Percentiles rank a stretch among this genome's conserved stretches.
phyloP scores from a whole-genome alignment of 2,329 filamentous ascomycete species.

The Xylariaceae sp. region DNA sequence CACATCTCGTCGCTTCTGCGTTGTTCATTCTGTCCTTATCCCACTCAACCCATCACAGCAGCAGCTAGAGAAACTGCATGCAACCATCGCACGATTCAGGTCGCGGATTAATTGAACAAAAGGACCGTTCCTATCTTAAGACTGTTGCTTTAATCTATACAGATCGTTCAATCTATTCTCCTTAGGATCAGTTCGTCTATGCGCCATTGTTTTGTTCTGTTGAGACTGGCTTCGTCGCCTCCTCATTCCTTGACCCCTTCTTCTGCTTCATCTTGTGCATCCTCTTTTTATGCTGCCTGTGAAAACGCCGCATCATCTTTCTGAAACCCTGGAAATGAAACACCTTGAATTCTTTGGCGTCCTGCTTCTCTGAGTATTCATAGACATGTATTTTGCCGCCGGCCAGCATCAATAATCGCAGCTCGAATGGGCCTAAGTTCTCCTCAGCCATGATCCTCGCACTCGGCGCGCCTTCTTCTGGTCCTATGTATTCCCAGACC shows the following conservation, averaged over 20 bases:
- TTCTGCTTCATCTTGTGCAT: constrained; percentile 1
- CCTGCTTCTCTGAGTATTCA: constrained; percentile 36
- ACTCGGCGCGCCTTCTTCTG: constrained; percentile 37
- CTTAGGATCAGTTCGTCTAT: neutral
- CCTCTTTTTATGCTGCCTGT: neutral
- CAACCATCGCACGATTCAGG: neutral
- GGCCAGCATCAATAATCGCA: constrained; percentile 42
- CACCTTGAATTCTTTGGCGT: constrained; percentile 21
- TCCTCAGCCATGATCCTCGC: constrained; percentile 47
- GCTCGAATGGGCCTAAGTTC: constrained; percentile 48
- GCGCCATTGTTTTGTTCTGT: neutral
- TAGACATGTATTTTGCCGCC: constrained; percentile 41
- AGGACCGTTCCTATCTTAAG: neutral
- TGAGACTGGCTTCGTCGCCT: neutral
- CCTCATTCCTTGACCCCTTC: neutral
- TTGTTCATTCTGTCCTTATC: neutral
- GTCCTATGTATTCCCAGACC: constrained; percentile 51
- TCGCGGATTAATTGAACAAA: no score
- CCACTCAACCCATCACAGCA: neutral
- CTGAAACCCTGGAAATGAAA: constrained; percentile 11
- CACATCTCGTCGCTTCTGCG: neutral
- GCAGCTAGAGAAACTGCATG: neutral
- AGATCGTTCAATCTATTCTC: neutral
- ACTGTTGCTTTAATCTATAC: constrained; percentile 10
- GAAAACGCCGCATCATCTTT: constrained; percentile 9